These are phyloP conservation scores for Cladophialophora exuberans DNA, from an alignment of 2,329 filamentous ascomycete species.

Conservation along the genomic window DNA sequence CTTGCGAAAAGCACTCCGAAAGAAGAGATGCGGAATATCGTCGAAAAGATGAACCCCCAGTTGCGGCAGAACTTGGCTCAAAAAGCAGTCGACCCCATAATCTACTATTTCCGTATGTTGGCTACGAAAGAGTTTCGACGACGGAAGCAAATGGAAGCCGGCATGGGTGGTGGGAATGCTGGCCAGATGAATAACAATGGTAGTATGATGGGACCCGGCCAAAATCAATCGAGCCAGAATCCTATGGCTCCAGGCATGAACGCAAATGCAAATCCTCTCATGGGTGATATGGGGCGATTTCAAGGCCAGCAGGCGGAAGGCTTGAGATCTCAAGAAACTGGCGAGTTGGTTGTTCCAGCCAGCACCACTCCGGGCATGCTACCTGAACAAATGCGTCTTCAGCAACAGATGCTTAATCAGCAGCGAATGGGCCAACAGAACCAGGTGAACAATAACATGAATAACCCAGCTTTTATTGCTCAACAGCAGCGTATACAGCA, in stretches of 20 bases:
- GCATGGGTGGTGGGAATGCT: constrained; percentile 15
- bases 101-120: constrained; percentile 55
- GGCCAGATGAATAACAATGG: constrained; percentile 22
- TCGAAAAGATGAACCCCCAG: constrained; percentile 52
- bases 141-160: constrained; percentile 26
- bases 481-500: constrained; percentile 52
- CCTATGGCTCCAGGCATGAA: constrained; percentile 22
- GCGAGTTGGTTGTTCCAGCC: constrained; percentile 66
- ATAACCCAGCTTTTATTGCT: constrained; percentile 44
- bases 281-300: constrained; percentile 57
- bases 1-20: constrained; percentile 49
- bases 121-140: constrained; percentile 48
- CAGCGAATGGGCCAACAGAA: constrained; percentile 46
- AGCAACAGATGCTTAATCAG: constrained; percentile 46
- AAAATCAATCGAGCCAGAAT: constrained; percentile 34
- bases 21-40: constrained; percentile 53
- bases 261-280: constrained; percentile 32
- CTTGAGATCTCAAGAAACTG: constrained; percentile 63
- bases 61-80: constrained; percentile 50
- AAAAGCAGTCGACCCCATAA: constrained; percentile 54
- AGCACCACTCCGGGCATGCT: constrained; percentile 58
- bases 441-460: constrained; percentile 41
- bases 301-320: constrained; percentile 65
- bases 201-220: constrained; percentile 20
- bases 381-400: constrained; percentile 44